These are phyloP conservation scores for Citrus glauca DNA, from an alignment of 345 rosid genomes.

Conservation along the genomic window DNA sequence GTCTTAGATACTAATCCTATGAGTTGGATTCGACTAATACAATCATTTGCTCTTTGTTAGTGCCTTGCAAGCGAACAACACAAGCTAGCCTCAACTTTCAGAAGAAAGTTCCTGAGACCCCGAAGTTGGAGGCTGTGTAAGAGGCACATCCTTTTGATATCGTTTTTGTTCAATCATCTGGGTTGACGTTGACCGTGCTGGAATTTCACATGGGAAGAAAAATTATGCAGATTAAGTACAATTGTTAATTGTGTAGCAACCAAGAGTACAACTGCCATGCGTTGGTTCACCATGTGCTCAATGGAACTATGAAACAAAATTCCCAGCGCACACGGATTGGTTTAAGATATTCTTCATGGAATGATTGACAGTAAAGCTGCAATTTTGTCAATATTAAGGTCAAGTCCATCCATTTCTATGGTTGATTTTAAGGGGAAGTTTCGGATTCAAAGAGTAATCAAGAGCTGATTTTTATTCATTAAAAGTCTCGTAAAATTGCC, in stretches of 20 bases:
- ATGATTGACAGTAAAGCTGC: not conserved
- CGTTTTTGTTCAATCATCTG: not conserved
- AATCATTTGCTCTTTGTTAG: conserved; percentile 25
- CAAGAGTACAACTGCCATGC: not conserved
- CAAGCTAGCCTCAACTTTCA: conserved; percentile 58
- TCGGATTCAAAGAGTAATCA: not conserved
- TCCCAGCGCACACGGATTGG: not conserved
- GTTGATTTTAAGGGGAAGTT: not conserved
- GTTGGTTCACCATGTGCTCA: not conserved
- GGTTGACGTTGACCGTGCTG: not conserved
- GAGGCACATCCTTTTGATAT: not conserved
- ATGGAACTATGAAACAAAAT: not conserved
- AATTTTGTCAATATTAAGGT: not conserved
- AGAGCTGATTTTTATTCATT: not conserved
- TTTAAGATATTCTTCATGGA: not conserved
- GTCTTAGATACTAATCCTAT: not conserved
- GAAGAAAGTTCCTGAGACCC: conserved; percentile 37
- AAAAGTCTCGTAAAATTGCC: too few species aligned
- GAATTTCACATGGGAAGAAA: conserved; percentile 6
- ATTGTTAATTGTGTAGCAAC: not conserved
- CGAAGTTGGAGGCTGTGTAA: conserved; percentile 33
- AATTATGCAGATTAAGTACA: not conserved
- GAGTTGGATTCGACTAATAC: not conserved
- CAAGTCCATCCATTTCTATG: not conserved
- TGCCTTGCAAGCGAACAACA: conserved; percentile 48